Conservation (phyloP, 805 yeast genomes). For the Metschnikowia similis region DNA sequence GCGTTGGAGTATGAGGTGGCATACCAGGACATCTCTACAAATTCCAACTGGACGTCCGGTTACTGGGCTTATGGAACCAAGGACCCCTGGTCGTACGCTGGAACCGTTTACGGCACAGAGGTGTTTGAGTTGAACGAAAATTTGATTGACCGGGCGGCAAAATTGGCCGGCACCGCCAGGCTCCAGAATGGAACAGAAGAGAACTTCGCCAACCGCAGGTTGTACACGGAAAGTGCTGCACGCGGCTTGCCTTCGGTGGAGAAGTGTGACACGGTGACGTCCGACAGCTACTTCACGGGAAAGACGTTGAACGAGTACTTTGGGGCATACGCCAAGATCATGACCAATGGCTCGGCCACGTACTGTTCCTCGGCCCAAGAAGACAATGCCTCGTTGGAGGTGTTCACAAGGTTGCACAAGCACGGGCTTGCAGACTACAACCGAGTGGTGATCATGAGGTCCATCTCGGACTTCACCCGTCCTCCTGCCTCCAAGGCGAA, state of each 20-base stretch:
- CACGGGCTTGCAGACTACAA: slow-evolving; percentile 53
- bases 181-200: slow-evolving; percentile 44
- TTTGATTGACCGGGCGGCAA: slow-evolving; percentile 55
- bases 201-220: slow-evolving; percentile 43
- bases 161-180: slow-evolving; percentile 43
- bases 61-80: slow-evolving; percentile 54
- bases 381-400: slow-evolving; percentile 63
- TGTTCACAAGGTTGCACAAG: slow-evolving; percentile 49
- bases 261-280: slow-evolving; percentile 57
- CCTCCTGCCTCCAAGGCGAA: slow-evolving; percentile 44
- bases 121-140: slow-evolving; percentile 58
- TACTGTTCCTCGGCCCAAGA: slow-evolving; percentile 66
- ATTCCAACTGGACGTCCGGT: slow-evolving; percentile 55
- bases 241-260: slow-evolving; percentile 42
- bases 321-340: slow-evolving; percentile 40
- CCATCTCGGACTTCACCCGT: slow-evolving; percentile 56
- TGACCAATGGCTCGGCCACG: slow-evolving; percentile 56
- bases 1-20: slow-evolving; percentile 57
- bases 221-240: slow-evolving; percentile 51
- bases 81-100: slow-evolving; percentile 48
- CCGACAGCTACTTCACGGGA: slow-evolving; percentile 60
- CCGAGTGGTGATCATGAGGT: slow-evolving; percentile 57
- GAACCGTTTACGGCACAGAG: slow-evolving; percentile 57
- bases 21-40: slow-evolving; percentile 28
- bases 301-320: slow-evolving; percentile 47